Base-by-base conservation (phyloP, 2,329 filamentous ascomycete genomes). In the Aspergillus spinulosporus region DNA sequence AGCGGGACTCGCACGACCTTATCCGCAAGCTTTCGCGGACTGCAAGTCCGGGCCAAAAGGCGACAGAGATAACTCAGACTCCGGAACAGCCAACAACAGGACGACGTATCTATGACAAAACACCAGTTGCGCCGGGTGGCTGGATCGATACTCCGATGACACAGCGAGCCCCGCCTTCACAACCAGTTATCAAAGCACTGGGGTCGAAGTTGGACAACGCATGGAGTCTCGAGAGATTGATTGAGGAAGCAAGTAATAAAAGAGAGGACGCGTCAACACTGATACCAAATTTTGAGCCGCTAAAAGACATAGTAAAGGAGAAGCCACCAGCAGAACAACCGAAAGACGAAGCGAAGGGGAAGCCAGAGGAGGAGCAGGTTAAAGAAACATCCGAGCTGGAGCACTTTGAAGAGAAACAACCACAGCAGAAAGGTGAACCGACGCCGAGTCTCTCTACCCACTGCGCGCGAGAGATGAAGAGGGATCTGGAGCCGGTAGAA, bases 61-160 rank as follows among this genome's bases (percentile, higher is more conserved):
- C 64, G 7, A 36, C 61, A 66, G 15, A 57, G 63, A 64, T 68
- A 15, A 31, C 58, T 5, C 59, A 49, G 49, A 76, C 74, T 0
- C 74, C 74, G 2, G 69, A 74, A 37, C 40, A 43, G 64, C 64
- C 45, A 57, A 64, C 26, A 75, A 71, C 51, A 49, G 63, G 70
- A 32, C 64, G 66, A 11, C 67, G 63, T 28, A 66, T 74, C 15
- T 73, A 74, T 36, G 70, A 73, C 34, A 76, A 77, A 59, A 79
- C 77, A 1, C 77, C 77, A 2, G 68, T 73, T 37, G 75, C 78
- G 7, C 72, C 72, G 14, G 77, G 77, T 9, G 76, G 75, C 2
- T 79, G 76, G 75, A 73, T 78, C 34, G 76, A 79, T 60, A 79
- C 77, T 1, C 76, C 77, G 3, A 64, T 77, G 61, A 74, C 76